phyloP scores from a whole-genome alignment of 2,329 filamentous ascomycete genomes.

The Chaetomiaceae sp. region DNA sequence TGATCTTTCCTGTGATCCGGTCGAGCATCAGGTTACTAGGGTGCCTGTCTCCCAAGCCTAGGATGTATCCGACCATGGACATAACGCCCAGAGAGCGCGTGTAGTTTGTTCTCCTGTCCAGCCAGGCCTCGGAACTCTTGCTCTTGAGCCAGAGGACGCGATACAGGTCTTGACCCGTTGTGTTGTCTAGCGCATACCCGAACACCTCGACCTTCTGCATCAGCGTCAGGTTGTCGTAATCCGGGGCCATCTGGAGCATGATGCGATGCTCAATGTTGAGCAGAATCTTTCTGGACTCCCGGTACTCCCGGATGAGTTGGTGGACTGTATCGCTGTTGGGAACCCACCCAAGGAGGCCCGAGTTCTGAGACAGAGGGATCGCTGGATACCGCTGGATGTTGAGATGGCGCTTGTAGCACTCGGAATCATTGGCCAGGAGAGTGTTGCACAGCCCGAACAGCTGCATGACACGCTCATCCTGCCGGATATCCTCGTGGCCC shows the following conservation, averaged over 20 bases:
- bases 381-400: constrained; percentile 94
- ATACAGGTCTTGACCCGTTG: constrained; percentile 96
- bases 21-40: constrained; percentile 98
- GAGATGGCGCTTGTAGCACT: constrained; percentile 94
- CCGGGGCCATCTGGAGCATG: constrained; percentile 99
- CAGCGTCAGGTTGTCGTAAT: constrained; percentile 95
- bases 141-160: constrained; percentile 98
- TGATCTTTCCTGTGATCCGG: constrained; percentile 89
- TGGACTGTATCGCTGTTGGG: constrained; percentile 97
- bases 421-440: constrained; percentile 84
- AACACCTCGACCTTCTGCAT: constrained; percentile 99
- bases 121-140: constrained; percentile 95
- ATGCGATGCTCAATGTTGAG: constrained; percentile 99
- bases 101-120: constrained; percentile 97
- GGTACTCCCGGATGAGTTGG: constrained; percentile 93
- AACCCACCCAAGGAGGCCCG: constrained; percentile 92
- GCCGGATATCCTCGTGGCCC: constrained; percentile 98
- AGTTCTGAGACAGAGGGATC: constrained; percentile 96
- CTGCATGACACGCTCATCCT: constrained; percentile 99
- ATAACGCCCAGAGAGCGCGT: constrained; percentile 95
- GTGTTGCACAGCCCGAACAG: constrained; percentile 98
- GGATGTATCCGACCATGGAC: constrained; percentile 99
- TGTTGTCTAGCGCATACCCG: constrained; percentile 97
- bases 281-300: constrained; percentile 92
- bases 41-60: constrained; percentile 92